phyloP scores from a whole-genome alignment of 768 basidiomycete species.

The Tulasnella sp. region DNA sequence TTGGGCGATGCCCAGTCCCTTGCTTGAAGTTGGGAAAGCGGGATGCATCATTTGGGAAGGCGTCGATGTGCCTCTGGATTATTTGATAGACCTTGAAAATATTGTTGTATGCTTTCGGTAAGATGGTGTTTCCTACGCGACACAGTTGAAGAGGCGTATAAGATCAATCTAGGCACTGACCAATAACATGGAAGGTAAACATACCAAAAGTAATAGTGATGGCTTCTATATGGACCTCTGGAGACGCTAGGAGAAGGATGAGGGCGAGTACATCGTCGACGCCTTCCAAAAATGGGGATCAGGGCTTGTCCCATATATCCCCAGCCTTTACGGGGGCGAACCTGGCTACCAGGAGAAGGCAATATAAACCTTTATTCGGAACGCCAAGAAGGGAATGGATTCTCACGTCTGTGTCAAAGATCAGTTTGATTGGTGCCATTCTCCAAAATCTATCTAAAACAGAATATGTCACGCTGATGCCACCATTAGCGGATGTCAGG shows the following conservation, averaged over 20 bases:
- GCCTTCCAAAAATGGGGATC: slow-evolving; percentile 4
- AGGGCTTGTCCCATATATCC: too few relatives aligned
- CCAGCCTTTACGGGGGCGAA: neutral
- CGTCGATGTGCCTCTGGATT: slow-evolving; percentile 21
- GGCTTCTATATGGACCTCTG: slow-evolving; percentile 20
- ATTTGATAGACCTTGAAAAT: slow-evolving; percentile 26
- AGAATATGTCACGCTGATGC: too few relatives aligned
- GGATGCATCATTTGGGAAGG: slow-evolving; percentile 16
- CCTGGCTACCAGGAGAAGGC: too few relatives aligned
- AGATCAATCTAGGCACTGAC: too few relatives aligned
- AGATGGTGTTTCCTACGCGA: slow-evolving; percentile 19
- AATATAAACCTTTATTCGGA: too few relatives aligned
- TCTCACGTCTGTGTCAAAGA: slow-evolving; percentile 6
- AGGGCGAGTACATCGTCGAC: slow-evolving; percentile 24
- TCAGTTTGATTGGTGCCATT: neutral
- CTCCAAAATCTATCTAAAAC: too few relatives aligned
- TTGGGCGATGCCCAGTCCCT: neutral
- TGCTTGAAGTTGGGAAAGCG: slow-evolving; percentile 14
- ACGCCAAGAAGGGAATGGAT: neutral
- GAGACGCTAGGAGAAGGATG: slow-evolving; percentile 22
- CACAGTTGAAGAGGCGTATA: too few relatives aligned
- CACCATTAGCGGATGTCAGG: too few relatives aligned
- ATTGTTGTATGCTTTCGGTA: slow-evolving; percentile 22
- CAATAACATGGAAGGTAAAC: too few relatives aligned
- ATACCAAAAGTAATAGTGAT: slow-evolving; percentile 21